Evolutionary conservation across 139 green algal genomes (phyloP).

Genomic region (Picochlorum sp.): DNA sequence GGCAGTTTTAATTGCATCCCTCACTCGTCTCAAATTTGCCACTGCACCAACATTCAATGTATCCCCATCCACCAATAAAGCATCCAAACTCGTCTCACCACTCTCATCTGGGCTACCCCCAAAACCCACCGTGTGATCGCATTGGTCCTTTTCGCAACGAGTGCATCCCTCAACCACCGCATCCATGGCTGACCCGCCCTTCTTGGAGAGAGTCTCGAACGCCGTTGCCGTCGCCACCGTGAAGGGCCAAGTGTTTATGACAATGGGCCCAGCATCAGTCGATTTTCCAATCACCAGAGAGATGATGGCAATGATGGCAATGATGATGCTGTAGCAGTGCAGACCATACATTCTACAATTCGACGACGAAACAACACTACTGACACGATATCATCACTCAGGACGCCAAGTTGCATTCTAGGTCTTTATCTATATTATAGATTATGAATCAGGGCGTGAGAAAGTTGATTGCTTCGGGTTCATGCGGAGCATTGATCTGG

Average conservation of each 20-base stretch:
- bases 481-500: too few relatives aligned
- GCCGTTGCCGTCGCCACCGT: slow-evolving; percentile 34
- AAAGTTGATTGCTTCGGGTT: too few relatives aligned
- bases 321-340: too few relatives aligned
- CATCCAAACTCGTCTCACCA: slow-evolving; percentile 61
- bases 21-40: slow-evolving; percentile 31
- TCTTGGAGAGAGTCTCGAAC: slow-evolving; percentile 30
- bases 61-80: slow-evolving; percentile 65
- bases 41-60: slow-evolving; percentile 62
- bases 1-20: slow-evolving; percentile 37
- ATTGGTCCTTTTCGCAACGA: slow-evolving; percentile 47
- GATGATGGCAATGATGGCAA: too few relatives aligned
- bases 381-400: too few relatives aligned
- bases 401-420: too few relatives aligned
- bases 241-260: slow-evolving; percentile 70
- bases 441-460: too few relatives aligned
- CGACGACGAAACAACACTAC: too few relatives aligned
- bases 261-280: slow-evolving; percentile 30
- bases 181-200: slow-evolving; percentile 20
- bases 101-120: slow-evolving; percentile 55
- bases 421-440: too few relatives aligned
- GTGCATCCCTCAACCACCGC: slow-evolving; percentile 29
- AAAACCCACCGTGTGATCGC: slow-evolving; percentile 64
- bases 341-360: too few relatives aligned
- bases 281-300: too few relatives aligned